Base-by-base conservation (phyloP, 2,329 filamentous ascomycete species). In the Talaromyces sp. region DNA sequence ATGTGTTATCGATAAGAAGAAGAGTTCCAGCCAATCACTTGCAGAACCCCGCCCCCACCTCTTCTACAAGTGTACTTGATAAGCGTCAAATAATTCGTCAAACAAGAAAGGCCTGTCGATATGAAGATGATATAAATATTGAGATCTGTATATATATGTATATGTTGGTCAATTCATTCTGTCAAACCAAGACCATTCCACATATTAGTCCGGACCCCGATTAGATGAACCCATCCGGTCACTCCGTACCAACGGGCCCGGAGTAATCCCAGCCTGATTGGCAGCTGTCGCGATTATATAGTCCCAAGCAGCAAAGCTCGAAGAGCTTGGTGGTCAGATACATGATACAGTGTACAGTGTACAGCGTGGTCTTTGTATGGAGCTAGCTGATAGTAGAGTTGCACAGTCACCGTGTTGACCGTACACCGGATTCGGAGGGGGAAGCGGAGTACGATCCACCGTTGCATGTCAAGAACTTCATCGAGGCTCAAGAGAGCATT, bases 361-460 rank as follows among this genome's bases (percentile, higher is more conserved):
- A 59, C 14, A 59, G 13, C n/a, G 56, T 58, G 24, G 54, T 57
- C 54, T 57, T 50, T 58, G 39, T 37, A 58, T 22, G 54, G 14
- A 11, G 54, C 54, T 41, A 58, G 54, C 56, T 31, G 35, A 24
- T 27, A 33, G 39, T 27, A 33, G 19, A 58, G 56, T 45, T 45
- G 37, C 31, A 33, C 37, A 41, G 56, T 59, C 56, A 59, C 56
- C 50, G 49, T n/a, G 59, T 61, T 50, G 43, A 61, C 59, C 59
- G 59, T 50, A 61, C 41, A 37, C 61, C 61, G 61, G 61, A 56
- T 63, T 56, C 37, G 60, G 60, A 33, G 45, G 27, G 35, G 22
- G 3, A 14, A 45, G 52, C 61, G 61, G 52, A 47, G 50, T 47
- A 45, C 49, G 27, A 52, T 41, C 22, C 37, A 45, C 37, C 39